Percentiles rank a stretch among this genome's conserved stretches.
Evolutionary conservation across 164 flowering plant genomes (phyloP).

Genomic region (Echeveria elegans): DNA sequence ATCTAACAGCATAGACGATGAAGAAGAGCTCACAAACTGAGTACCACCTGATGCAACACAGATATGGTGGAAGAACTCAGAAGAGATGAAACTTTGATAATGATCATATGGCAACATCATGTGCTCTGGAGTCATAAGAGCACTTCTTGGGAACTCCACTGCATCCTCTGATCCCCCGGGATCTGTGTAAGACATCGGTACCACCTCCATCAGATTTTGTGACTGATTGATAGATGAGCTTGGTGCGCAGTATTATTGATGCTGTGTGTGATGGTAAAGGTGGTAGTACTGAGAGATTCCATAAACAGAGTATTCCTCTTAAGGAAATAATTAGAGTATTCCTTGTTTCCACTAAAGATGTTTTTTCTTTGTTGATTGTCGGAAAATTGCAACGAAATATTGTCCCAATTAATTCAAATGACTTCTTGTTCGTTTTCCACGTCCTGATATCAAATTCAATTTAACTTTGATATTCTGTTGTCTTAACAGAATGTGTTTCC

Average conservation of each 20-base stretch:
- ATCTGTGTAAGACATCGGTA: conserved; percentile 30
- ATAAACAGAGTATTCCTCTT: not conserved
- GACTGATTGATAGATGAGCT: not conserved
- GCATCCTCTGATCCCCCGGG: conserved; percentile 17
- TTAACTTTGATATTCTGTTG: too few relatives aligned
- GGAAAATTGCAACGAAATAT: not conserved
- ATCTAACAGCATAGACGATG: conserved; percentile 23
- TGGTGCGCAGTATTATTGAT: too few relatives aligned
- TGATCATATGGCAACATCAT: conserved; percentile 35
- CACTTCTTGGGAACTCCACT: conserved; percentile 24
- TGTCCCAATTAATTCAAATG: not conserved
- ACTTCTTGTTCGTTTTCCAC: too few relatives aligned
- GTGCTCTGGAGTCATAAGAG: conserved; percentile 41
- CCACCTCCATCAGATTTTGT: conserved; percentile 42
- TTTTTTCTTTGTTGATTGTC: not conserved
- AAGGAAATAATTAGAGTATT: not conserved
- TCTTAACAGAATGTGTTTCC: too few relatives aligned
- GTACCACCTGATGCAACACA: not conserved
- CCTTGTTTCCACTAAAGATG: not conserved
- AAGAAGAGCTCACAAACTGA: conserved; percentile 22
- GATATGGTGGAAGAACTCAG: conserved; percentile 16
- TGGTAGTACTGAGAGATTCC: not conserved
- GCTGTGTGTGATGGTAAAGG: not conserved
- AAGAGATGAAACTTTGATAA: conserved; percentile 25
- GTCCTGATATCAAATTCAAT: too few relatives aligned